phyloP scores from a whole-genome alignment of 257 asterid genomes.

The Voacanga thouarsii region DNA sequence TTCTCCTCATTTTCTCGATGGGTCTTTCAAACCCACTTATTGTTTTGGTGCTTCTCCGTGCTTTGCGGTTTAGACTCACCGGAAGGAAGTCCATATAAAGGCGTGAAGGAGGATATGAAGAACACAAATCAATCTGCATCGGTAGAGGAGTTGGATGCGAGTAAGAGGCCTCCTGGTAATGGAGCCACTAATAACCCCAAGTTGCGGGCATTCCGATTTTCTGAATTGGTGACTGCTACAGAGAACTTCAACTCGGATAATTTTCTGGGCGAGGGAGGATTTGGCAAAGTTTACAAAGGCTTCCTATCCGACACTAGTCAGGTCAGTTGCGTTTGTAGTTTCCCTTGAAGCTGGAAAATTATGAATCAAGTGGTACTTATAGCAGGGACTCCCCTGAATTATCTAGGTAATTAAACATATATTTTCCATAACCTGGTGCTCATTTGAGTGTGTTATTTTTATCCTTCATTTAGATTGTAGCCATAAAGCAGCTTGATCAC shows the following conservation, averaged over 20 bases:
- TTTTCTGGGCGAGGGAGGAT: slow-evolving; percentile 77
- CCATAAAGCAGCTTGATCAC: slow-evolving; percentile 71
- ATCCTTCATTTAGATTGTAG: slow-evolving; percentile 45
- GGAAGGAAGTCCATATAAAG: slow-evolving; percentile 28
- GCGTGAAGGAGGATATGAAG: slow-evolving; percentile 34
- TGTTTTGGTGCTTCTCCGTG: slow-evolving; percentile 17
- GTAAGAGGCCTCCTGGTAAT: slow-evolving; percentile 18
- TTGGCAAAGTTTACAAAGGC: slow-evolving; percentile 71
- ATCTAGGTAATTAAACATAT: background rate
- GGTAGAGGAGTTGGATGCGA: slow-evolving; percentile 16
- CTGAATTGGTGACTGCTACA: slow-evolving; percentile 47
- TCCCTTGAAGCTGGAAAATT: background rate
- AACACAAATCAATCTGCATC: slow-evolving; percentile 29
- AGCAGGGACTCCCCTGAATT: background rate
- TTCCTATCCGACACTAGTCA: slow-evolving; percentile 41
- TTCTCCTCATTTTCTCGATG: slow-evolving; percentile 8
- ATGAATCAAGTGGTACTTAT: background rate
- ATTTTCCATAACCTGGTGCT: background rate
- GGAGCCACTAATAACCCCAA: slow-evolving; percentile 20
- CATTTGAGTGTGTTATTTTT: background rate
- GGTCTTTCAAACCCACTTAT: background rate
- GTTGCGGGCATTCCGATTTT: slow-evolving; percentile 28
- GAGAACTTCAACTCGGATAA: slow-evolving; percentile 49
- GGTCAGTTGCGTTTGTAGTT: slow-evolving; percentile 36
- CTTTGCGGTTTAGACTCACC: slow-evolving; percentile 29